These are phyloP conservation scores for Vigna radiata DNA, from an alignment of 306 rosid species.

Conservation along the genomic window DNA sequence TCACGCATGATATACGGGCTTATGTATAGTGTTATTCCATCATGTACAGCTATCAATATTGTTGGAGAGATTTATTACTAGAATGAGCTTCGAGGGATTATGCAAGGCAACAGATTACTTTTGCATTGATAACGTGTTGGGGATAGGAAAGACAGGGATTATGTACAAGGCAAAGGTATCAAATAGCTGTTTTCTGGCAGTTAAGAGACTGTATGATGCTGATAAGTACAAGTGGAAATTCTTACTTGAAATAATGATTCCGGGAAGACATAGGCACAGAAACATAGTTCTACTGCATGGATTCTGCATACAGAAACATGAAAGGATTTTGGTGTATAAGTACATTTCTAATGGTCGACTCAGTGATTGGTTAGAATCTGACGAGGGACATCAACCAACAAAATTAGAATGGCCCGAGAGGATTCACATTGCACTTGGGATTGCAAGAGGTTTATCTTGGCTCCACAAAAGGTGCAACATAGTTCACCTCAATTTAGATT, in stretches of 20 bases:
- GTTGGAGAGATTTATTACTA: conserved; percentile 42
- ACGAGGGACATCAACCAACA: not conserved
- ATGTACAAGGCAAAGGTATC: conserved; percentile 48
- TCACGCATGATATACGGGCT: not conserved
- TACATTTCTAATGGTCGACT: conserved; percentile 51
- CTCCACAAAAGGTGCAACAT: conserved; percentile 41
- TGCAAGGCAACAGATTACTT: conserved; percentile 49
- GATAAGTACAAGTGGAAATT: conserved; percentile 37
- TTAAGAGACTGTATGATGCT: conserved; percentile 46
- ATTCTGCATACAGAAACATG: conserved; percentile 44
- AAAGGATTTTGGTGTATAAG: conserved; percentile 43
- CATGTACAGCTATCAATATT: conserved; percentile 35
- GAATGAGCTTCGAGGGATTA: conserved; percentile 42
- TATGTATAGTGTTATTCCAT: not conserved
- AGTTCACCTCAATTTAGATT: conserved; percentile 42
- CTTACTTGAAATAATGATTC: conserved; percentile 40
- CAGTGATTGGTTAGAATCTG: conserved; percentile 41
- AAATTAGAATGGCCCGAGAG: conserved; percentile 39
- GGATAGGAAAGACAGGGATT: conserved; percentile 51
- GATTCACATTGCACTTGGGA: conserved; percentile 52
- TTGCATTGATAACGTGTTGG: conserved; percentile 37
- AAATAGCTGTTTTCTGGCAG: conserved; percentile 36
- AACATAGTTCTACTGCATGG: conserved; percentile 38
- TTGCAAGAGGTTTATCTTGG: conserved; percentile 54
- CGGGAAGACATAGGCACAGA: conserved; percentile 41